Evolutionary conservation across 192 early-diverging fungal genomes (phyloP).

Genomic region (Gamsiella multidivaricata): DNA sequence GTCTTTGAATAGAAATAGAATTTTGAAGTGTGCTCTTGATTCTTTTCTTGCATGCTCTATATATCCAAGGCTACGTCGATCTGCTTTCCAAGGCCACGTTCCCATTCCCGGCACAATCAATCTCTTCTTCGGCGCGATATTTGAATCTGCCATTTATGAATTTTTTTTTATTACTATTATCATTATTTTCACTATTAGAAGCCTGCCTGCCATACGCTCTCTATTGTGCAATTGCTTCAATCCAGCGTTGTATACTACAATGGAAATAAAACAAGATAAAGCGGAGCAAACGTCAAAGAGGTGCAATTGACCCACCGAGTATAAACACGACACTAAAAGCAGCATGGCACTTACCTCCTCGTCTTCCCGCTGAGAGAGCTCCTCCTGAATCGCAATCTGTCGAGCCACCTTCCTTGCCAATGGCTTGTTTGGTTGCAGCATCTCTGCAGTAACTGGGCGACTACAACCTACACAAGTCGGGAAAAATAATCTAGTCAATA

Average conservation of each 20-base stretch:
- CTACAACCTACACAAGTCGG: conserved; percentile 53
- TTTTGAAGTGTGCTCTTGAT: too few species aligned
- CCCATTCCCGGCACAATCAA: too few species aligned
- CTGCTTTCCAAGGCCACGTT: too few species aligned
- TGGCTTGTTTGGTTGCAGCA: conserved; percentile 55
- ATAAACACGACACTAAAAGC: neutral
- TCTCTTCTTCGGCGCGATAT: too few species aligned
- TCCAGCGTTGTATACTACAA: conserved; percentile 45
- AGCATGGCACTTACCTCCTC: conserved; percentile 28
- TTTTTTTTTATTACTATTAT: neutral
- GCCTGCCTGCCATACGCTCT: too few species aligned
- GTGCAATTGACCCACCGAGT: too few species aligned
- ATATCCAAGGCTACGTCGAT: too few species aligned
- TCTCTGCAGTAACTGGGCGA: conserved; percentile 27
- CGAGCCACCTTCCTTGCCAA: conserved; percentile 62
- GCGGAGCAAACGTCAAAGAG: neutral
- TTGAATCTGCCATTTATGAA: too few species aligned
- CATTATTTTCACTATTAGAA: too few species aligned
- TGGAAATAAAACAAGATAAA: neutral
- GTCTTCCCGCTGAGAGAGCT: conserved; percentile 19
- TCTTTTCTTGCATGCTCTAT: neutral
- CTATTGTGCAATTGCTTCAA: too few species aligned
- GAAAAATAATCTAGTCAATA: too few species aligned
- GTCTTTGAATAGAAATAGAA: too few species aligned
- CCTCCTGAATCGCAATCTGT: conserved; percentile 43